Evolutionary conservation across 148 eudicot genomes (phyloP).

Genomic region (Fallopia convolvulus): DNA sequence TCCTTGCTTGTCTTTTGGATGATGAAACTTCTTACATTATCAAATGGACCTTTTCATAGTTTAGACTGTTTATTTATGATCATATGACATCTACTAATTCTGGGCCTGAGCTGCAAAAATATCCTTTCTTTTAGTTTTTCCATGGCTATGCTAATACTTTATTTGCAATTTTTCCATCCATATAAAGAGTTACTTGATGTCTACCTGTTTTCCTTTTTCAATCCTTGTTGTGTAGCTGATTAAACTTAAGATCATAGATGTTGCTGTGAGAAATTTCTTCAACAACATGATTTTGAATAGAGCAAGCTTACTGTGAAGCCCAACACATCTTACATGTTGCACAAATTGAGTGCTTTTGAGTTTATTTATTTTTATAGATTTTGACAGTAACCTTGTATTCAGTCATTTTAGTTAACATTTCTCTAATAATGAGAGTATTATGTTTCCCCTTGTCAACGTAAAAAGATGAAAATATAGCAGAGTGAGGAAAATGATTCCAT

Average conservation of each 20-base stretch:
- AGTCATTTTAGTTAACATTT: neutral
- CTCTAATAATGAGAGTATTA: neutral
- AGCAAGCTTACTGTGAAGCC: neutral
- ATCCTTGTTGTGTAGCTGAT: no score
- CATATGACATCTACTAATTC: no score
- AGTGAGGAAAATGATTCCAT: neutral
- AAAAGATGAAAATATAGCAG: neutral
- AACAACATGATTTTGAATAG: neutral
- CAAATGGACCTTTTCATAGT: no score
- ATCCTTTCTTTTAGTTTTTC: neutral
- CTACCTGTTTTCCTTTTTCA: neutral
- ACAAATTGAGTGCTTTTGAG: neutral
- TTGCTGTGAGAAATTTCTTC: neutral
- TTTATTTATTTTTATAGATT: neutral
- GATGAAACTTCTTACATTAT: neutral
- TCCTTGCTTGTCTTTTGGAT: neutral
- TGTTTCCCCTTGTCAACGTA: neutral
- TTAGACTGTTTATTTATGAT: no score
- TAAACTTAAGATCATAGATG: neutral
- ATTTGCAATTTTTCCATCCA: neutral
- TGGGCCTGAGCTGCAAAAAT: neutral
- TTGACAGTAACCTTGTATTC: neutral
- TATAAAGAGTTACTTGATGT: neutral
- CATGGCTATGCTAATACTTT: neutral
- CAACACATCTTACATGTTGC: neutral